Percentiles rank a stretch among this genome's conserved stretches.
Conservation (phyloP, 768 basidiomycete genomes). For the Tricholoma hemisulphureum region DNA sequence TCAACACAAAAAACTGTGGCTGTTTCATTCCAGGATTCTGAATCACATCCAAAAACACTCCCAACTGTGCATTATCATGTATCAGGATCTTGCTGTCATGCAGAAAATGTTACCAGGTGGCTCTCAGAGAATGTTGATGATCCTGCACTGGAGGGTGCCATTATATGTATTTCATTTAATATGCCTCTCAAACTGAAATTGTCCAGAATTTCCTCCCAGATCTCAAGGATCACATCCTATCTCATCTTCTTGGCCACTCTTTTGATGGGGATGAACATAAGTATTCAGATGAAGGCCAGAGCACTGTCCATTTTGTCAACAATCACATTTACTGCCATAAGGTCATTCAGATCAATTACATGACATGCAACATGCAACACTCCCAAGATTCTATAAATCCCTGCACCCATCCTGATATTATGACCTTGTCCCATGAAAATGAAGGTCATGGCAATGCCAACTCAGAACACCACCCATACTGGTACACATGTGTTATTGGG, state of each 20-base stretch:
- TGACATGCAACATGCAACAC: conserved; percentile 39
- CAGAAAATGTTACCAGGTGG: conserved; percentile 2
- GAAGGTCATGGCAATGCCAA: conserved; percentile 7
- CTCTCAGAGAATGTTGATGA: conserved; percentile 14
- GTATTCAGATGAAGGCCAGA: conserved; percentile 11
- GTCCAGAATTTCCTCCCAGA: conserved; percentile 22
- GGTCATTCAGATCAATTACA: conserved; percentile 35
- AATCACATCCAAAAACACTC: conserved; percentile 10
- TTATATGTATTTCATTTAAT: not conserved
- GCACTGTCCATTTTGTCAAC: conserved; percentile 16
- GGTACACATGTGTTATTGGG: conserved; percentile 32
- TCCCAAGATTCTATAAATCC: conserved; percentile 40
- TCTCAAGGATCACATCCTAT: conserved; percentile 26
- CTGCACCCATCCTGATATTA: conserved; percentile 32
- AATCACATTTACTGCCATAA: conserved; percentile 20
- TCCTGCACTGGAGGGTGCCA: conserved; percentile 21
- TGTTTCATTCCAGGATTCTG: conserved; percentile 6
- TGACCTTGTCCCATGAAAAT: conserved; percentile 24
- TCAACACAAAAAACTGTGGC: not conserved
- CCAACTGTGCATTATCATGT: conserved; percentile 21
- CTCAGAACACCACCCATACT: conserved; percentile 26
- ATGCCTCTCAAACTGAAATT: not conserved
- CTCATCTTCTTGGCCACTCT: conserved; percentile 5
- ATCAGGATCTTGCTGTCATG: conserved; percentile 12
- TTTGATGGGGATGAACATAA: conserved; percentile 5